Evolutionary conservation across 192 early-diverging fungal species (phyloP), one percentile per base, ranked within the genome.

Genomic region (Geranomyces michiganensis): DNA sequence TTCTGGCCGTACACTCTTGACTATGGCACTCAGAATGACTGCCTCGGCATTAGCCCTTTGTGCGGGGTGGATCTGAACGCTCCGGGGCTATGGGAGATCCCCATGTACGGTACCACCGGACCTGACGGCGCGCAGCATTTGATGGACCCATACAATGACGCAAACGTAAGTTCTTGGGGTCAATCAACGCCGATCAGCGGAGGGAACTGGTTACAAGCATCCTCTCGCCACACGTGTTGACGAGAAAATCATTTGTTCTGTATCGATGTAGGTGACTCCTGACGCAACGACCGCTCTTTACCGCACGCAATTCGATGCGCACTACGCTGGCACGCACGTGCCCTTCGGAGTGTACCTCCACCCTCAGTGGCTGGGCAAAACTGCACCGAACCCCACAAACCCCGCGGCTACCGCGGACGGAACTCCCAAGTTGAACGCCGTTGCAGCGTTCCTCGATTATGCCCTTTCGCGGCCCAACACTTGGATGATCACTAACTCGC

Each of bases 401-500:
- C 66, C 66, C 2, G 30, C 78, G 7, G 15, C 68, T 9, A 65
- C 63, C 47, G 65, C 70, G 15, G 71, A 76, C 55, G 78, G 78
- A 1, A 31, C 58, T 15, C 29, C 61, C 33, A 79, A 79, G 44
- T 46, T 73, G 24, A 62, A 53, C 15, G 66, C 67, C 13, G 77
- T 86, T 41, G 70, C 78, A 1, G 75, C 64, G 0, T 88, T 92
- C 63, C 80, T 92, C 43, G 62, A 80, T 45, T 87, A 80, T 47
- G 79, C 81, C 24, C 70, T 79, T 29, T 58, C 74, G 26, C 75
- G 86, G 46, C 79, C 82, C 15, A 85, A 92, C 77, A 87, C 88
- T 24, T 92, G 89, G 87, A 88, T 91, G 76, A 85, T 92, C 19
- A 91, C 89, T 60, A 82, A 81, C 63, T 78, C 84, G 33, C 90